Evolutionary conservation across 139 green algal species (phyloP).

Genomic region (Raphidocelis subcapitata): DNA sequence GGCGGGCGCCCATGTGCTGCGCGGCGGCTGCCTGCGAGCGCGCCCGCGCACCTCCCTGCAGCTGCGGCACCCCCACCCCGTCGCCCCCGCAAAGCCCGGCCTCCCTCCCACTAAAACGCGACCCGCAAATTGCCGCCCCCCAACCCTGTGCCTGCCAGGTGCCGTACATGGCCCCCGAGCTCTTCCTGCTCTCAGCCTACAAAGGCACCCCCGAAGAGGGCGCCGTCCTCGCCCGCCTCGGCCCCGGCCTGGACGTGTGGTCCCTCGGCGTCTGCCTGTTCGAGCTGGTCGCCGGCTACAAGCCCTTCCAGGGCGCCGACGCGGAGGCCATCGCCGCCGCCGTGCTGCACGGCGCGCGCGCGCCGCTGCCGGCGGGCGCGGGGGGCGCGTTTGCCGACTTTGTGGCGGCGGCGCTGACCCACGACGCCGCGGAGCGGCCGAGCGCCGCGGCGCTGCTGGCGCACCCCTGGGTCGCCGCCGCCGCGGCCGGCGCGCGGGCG

Average conservation of each 20-base stretch:
- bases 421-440: constrained; percentile 48
- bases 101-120: too few relatives aligned
- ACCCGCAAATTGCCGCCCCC: too few relatives aligned
- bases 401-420: constrained; percentile 56
- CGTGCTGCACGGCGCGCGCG: constrained; percentile 8
- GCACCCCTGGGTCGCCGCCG: constrained; percentile 64
- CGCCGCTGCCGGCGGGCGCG: constrained; percentile 2
- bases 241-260: constrained; percentile 25
- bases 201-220: not conserved
- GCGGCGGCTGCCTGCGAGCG: too few relatives aligned
- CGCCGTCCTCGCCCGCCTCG: not conserved
- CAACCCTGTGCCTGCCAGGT: too few relatives aligned
- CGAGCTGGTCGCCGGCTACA: constrained; percentile 30
- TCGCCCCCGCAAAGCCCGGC: too few relatives aligned
- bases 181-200: constrained; percentile 16
- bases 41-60: too few relatives aligned
- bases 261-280: constrained; percentile 30
- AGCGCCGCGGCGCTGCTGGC: constrained; percentile 61
- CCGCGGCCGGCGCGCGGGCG: too few relatives aligned
- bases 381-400: constrained; percentile 40
- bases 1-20: too few relatives aligned
- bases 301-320: constrained; percentile 24
- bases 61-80: too few relatives aligned
- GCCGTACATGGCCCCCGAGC: constrained; percentile 80
- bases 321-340: constrained; percentile 23